phyloP scores from a whole-genome alignment of 371 early-diverging fungal genomes.

The Syncephalastrum monosporum region DNA sequence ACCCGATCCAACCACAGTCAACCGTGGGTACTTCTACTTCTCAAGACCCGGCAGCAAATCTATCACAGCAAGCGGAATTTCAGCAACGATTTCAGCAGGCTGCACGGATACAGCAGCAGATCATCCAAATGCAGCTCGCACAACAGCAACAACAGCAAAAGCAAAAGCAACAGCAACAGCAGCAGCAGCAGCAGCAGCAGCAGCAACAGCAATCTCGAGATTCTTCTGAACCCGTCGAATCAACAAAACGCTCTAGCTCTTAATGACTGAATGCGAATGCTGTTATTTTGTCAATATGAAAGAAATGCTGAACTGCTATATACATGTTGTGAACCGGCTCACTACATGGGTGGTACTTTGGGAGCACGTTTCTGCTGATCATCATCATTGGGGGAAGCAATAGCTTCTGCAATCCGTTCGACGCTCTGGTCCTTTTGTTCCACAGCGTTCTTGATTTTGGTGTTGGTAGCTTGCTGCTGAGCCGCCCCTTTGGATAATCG shows the following conservation, averaged over 20 bases:
- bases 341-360: too few relatives aligned
- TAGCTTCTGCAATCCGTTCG: too few relatives aligned
- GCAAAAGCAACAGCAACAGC: slow-evolving; percentile 11
- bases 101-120: not conserved
- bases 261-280: too few relatives aligned
- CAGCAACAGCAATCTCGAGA: not conserved
- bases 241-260: too few relatives aligned
- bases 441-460: slow-evolving; percentile 47
- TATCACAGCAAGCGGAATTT: slow-evolving; percentile 11
- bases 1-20: not conserved
- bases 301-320: too few relatives aligned
- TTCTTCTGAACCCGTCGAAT: not conserved
- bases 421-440: slow-evolving; percentile 37
- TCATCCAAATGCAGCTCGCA: slow-evolving; percentile 2
- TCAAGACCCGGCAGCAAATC: slow-evolving; percentile 4
- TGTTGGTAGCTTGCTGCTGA: slow-evolving; percentile 51
- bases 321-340: too few relatives aligned
- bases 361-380: too few relatives aligned
- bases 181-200: slow-evolving; percentile 7
- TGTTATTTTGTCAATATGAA: too few relatives aligned
- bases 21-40: not conserved
- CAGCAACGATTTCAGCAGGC: slow-evolving; percentile 14
- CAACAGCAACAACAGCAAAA: slow-evolving; percentile 15
- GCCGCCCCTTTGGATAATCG: slow-evolving; percentile 47
- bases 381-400: too few relatives aligned